phyloP scores from a whole-genome alignment of 768 basidiomycete species.

The Boletus rubropictus region DNA sequence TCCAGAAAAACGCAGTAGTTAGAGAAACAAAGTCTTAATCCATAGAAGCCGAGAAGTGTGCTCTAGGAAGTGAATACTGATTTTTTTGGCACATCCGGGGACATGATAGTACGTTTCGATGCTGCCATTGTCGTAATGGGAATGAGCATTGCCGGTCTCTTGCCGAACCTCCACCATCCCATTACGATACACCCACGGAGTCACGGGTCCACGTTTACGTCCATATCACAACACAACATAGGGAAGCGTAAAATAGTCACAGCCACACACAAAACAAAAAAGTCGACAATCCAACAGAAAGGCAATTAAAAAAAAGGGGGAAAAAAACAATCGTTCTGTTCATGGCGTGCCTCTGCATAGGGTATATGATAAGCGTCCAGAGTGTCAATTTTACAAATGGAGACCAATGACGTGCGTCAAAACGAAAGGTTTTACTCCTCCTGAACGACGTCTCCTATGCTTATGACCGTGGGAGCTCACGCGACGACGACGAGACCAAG shows the following conservation, averaged over 20 bases:
- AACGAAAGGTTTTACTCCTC: background rate
- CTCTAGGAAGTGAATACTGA: too few species aligned
- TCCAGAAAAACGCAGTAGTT: too few species aligned
- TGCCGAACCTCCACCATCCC: too few species aligned
- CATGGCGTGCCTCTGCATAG: conserved; percentile 6
- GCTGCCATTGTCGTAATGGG: too few species aligned
- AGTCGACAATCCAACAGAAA: background rate
- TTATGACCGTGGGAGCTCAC: conserved; percentile 7
- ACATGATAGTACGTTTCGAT: too few species aligned
- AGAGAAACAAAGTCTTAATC: too few species aligned
- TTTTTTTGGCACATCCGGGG: too few species aligned
- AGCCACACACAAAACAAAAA: background rate
- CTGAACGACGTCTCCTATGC: background rate
- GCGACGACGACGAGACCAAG: conserved; percentile 28
- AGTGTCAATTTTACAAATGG: background rate
- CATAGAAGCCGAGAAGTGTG: too few species aligned
- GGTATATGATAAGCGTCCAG: conserved; percentile 15
- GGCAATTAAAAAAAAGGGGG: background rate
- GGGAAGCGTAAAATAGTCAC: conserved; percentile 1
- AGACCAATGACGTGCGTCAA: background rate
- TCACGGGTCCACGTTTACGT: too few species aligned
- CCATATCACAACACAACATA: conserved; percentile 1
- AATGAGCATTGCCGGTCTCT: too few species aligned
- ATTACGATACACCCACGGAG: too few species aligned
- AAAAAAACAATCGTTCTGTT: background rate